These are phyloP conservation scores for Trichoderma sp. DNA, from an alignment of 2,329 filamentous ascomycete species.

Conservation along the genomic window DNA sequence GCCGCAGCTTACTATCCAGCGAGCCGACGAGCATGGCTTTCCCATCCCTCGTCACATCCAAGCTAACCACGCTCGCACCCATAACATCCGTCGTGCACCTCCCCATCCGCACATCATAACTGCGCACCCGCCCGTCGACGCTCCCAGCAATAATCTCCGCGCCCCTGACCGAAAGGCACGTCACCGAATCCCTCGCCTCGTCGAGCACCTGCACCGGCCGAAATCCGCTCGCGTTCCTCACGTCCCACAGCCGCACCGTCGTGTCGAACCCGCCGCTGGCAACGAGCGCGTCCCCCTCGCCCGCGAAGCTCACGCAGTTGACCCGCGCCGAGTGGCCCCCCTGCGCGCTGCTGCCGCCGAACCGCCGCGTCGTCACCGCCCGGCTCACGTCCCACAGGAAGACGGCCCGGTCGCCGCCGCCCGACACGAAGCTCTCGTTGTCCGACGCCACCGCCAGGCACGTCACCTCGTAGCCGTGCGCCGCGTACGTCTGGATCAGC, in stretches of 20 bases:
- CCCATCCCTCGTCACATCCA: slow-evolving; percentile 70
- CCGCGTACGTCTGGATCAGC: slow-evolving; percentile 84
- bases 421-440: slow-evolving; percentile 84
- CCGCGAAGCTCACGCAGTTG: slow-evolving; percentile 78
- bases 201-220: slow-evolving; percentile 72
- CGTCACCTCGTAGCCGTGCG: slow-evolving; percentile 90
- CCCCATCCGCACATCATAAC: slow-evolving; percentile 82
- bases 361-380: slow-evolving; percentile 75
- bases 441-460: slow-evolving; percentile 72
- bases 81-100: slow-evolving; percentile 70
- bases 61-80: slow-evolving; percentile 71
- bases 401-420: slow-evolving; percentile 85
- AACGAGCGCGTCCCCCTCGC: slow-evolving; percentile 72
- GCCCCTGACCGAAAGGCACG: slow-evolving; percentile 50
- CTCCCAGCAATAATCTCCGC: slow-evolving; percentile 71
- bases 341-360: slow-evolving; percentile 54
- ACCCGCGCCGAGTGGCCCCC: slow-evolving; percentile 71
- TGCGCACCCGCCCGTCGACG: slow-evolving; percentile 79
- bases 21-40: slow-evolving; percentile 73
- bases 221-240: slow-evolving; percentile 49
- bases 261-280: slow-evolving; percentile 75
- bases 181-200: slow-evolving; percentile 73
- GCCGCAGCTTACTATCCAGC: slow-evolving; percentile 73
- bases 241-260: slow-evolving; percentile 76
- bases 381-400: slow-evolving; percentile 94